These are phyloP conservation scores for Leucoagaricus sp. DNA, from an alignment of 1,284 basidiomycete genomes.

Conservation along the genomic window DNA sequence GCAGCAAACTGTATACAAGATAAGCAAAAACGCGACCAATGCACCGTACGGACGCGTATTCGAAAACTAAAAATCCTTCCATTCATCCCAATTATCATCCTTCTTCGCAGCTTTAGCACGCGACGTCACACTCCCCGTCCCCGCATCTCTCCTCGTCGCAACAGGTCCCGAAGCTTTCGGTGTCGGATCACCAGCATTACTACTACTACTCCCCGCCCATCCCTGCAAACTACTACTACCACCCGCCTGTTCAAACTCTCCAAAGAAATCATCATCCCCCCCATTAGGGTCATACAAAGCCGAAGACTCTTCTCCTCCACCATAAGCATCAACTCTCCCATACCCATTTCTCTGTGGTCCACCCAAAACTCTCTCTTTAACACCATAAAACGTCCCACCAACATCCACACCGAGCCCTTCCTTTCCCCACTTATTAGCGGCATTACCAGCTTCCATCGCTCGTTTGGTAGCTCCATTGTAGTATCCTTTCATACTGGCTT, in stretches of 20 bases:
- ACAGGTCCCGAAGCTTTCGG: conserved; percentile 20
- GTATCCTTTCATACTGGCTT: conserved; percentile 71
- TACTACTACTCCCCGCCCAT: conserved; percentile 11
- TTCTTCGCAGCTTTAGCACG: conserved; percentile 23
- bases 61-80: conserved; percentile 69
- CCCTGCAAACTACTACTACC: conserved; percentile 19
- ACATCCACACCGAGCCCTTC: conserved; percentile 79
- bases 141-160: conserved; percentile 4
- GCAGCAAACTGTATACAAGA: background rate
- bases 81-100: conserved; percentile 71
- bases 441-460: conserved; percentile 56
- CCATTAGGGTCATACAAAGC: conserved; percentile 50
- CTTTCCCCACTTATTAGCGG: conserved; percentile 75
- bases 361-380: conserved; percentile 49
- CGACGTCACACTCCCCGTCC: conserved; percentile 20
- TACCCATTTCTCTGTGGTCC: conserved; percentile 58
- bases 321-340: conserved; percentile 43
- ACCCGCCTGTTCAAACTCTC: conserved; percentile 42
- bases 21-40: conserved; percentile 4
- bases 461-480: conserved; percentile 66
- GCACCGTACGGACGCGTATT: background rate
- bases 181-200: conserved; percentile 18
- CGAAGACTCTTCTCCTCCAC: conserved; percentile 48
- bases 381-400: conserved; percentile 65
- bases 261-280: conserved; percentile 55